Percentiles rank a stretch among this genome's conserved stretches.
Evolutionary conservation across 352 stramenopile species (phyloP).

Genomic region (Phytophthora tubulina): DNA sequence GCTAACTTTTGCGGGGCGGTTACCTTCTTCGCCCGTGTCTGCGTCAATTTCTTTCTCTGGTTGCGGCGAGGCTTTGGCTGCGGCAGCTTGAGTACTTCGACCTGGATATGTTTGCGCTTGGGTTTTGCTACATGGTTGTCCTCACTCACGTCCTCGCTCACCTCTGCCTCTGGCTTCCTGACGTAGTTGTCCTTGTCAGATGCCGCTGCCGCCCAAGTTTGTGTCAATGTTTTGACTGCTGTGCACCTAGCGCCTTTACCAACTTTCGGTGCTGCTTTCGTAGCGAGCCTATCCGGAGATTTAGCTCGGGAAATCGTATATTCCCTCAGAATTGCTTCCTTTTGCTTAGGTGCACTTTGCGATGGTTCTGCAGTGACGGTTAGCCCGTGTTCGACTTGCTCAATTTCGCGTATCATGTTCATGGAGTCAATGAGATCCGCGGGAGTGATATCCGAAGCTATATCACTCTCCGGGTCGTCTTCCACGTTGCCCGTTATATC

Average conservation of each 20-base stretch:
- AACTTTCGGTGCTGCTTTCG: no score
- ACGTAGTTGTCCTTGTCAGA: no score
- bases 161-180: not conserved
- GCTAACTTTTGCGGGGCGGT: not conserved
- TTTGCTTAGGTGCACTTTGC: not conserved
- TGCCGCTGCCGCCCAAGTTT: not conserved
- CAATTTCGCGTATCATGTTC: not conserved
- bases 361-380: no score
- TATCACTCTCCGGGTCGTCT: not conserved
- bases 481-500: not conserved
- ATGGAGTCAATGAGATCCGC: not conserved
- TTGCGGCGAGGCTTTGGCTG: not conserved
- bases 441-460: not conserved
- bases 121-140: not conserved
- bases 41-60: not conserved
- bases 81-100: not conserved
- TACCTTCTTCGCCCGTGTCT: not conserved
- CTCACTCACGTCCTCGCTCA: not conserved
- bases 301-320: no score
- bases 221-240: not conserved
- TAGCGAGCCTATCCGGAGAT: no score
- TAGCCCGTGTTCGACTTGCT: not conserved
- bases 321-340: not conserved
- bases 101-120: not conserved
- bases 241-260: no score